These are phyloP conservation scores for Sclerotinia trifoliorum DNA, from an alignment of 2,329 filamentous ascomycete genomes.

Conservation along the genomic window DNA sequence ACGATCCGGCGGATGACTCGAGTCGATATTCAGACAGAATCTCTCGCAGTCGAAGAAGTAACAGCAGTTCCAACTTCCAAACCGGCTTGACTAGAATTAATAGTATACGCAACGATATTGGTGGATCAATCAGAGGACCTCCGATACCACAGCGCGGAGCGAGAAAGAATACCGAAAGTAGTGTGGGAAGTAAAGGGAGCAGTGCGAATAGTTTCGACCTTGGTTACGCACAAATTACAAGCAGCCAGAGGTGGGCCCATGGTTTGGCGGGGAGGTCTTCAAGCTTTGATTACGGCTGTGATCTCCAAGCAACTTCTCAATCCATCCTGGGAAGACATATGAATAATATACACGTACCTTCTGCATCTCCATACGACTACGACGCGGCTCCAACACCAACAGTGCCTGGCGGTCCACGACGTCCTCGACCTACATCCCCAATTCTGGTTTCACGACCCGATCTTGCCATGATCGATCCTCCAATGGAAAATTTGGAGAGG, in stretches of 20 bases:
- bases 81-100: constrained; percentile 60
- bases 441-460: constrained; percentile 37
- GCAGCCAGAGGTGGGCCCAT: constrained; percentile 59
- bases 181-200: constrained; percentile 73
- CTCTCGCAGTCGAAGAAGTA: constrained; percentile 67
- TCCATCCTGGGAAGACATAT: constrained; percentile 37
- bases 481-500: constrained; percentile 48
- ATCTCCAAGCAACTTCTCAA: constrained; percentile 37
- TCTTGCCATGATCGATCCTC: constrained; percentile 26
- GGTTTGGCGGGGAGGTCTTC: constrained; percentile 56
- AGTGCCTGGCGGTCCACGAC: constrained; percentile 75
- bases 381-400: constrained; percentile 86
- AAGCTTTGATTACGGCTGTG: constrained; percentile 69
- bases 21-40: constrained; percentile 52
- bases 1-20: constrained; percentile 54
- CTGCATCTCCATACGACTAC: constrained; percentile 50
- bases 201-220: constrained; percentile 65
- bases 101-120: constrained; percentile 50
- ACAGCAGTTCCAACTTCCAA: constrained; percentile 74
- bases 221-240: constrained; percentile 57
- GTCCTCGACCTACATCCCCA: constrained; percentile 45
- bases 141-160: constrained; percentile 46
- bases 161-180: constrained; percentile 55
- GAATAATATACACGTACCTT: constrained; percentile 26
- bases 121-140: constrained; percentile 38